Evolutionary conservation across 306 rosid genomes (phyloP).

Genomic region (Purshia tridentata): DNA sequence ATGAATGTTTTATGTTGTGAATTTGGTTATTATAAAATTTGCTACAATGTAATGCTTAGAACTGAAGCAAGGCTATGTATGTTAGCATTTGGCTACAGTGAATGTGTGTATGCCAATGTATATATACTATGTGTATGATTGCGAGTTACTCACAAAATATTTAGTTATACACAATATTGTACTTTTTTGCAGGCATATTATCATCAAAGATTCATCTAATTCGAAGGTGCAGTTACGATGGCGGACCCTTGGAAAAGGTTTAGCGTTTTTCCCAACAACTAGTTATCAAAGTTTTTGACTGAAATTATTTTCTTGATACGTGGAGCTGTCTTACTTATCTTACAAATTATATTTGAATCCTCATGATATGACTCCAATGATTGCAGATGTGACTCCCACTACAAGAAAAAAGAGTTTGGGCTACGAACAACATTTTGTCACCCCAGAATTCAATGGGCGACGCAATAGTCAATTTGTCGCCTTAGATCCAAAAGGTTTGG

Average conservation of each 20-base stretch:
- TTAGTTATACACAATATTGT: not conserved
- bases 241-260: conserved; percentile 57
- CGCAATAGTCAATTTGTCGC: too few relatives aligned
- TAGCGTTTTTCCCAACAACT: conserved; percentile 5
- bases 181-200: conserved; percentile 58
- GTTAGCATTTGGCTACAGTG: not conserved
- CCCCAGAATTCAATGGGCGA: too few relatives aligned
- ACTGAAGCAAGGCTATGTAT: not conserved
- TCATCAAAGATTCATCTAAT: conserved; percentile 53
- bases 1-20: not conserved
- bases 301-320: not conserved
- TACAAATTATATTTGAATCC: not conserved
- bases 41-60: not conserved
- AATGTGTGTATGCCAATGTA: not conserved
- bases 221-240: conserved; percentile 55
- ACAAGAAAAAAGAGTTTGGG: too few relatives aligned
- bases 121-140: not conserved
- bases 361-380: not conserved
- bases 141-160: not conserved
- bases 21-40: not conserved
- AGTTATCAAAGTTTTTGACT: not conserved
- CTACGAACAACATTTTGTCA: too few relatives aligned
- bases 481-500: too few relatives aligned
- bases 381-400: conserved; percentile 70
- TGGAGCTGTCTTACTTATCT: not conserved